Base-by-base conservation (phyloP, 2,329 filamentous ascomycete species). In the Sphaerostilbella broomeana region DNA sequence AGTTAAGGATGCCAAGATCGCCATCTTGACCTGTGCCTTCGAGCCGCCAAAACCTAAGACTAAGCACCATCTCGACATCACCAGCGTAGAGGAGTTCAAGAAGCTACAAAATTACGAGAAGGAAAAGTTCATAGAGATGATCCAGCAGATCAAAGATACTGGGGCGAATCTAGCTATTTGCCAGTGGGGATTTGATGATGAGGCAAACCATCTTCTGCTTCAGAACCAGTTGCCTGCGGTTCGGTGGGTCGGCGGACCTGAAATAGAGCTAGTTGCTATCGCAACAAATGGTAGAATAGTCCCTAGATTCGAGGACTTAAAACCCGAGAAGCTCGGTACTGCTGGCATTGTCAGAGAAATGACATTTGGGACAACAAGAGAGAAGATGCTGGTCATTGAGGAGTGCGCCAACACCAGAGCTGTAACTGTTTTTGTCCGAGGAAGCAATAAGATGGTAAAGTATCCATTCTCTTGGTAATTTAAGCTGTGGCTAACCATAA, bases 311-410 rank as follows among this genome's bases (percentile, higher is more conserved):
- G 92, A 97, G 67, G 92, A 98, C 57, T 71, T 98, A 50, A 92
- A 78, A 54, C 66, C 86, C 5, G 86, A 88, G 59, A 98, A 98
- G 74, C 79, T 98, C 31, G 92, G 92, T 47, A 82, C 70, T 17
- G 92, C 92, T 16, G 92, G 92, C 44, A 67, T 94, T 33, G 92
- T 98, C 43, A 77, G 88, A 49, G 89, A 98, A 66, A 88, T 98
- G 84, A 84, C 79, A 19, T 98, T 98, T 57, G 92, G 92, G 55
- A 98, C 92, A 2, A 98, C 92, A 29, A 79, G 92, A 58, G 92
- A 98, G 68, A 97, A 98, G 79, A 98, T 98, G 92, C 73, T 98
- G 54, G 86, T 98, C 42, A 98, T 98, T 54, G 94, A 98, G 69
- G 92, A 98, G 68, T 98, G 92, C 60, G 92, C 94, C 57, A 98